These are phyloP conservation scores for Teunomyces panamensis DNA, from an alignment of 805 yeast genomes.

Conservation along the genomic window DNA sequence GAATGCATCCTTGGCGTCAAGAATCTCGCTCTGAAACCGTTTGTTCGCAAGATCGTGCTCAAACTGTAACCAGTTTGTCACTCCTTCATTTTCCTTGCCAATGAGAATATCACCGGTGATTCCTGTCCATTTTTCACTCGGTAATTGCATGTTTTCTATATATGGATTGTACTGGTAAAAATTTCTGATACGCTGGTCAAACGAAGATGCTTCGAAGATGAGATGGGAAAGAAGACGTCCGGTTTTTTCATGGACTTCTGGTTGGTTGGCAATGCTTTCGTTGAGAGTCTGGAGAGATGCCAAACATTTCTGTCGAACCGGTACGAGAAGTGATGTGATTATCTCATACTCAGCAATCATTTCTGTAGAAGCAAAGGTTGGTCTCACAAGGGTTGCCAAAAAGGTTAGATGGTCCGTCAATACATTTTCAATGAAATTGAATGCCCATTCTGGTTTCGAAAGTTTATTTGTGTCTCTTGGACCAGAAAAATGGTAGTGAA, in stretches of 20 bases:
- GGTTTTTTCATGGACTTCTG: constrained; percentile 27
- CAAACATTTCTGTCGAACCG: constrained; percentile 44
- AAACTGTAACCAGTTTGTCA: constrained; percentile 48
- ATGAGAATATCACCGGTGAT: constrained; percentile 40
- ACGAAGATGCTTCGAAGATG: constrained; percentile 53
- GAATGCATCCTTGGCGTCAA: constrained; percentile 49
- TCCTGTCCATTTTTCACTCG: constrained; percentile 45
- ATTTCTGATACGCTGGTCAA: constrained; percentile 50
- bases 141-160: constrained; percentile 16
- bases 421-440: constrained; percentile 47
- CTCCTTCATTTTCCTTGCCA: constrained; percentile 30
- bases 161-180: constrained; percentile 48
- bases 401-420: constrained; percentile 37
- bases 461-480: constrained; percentile 55
- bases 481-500: constrained; percentile 59
- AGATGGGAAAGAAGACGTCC: constrained; percentile 57
- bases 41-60: constrained; percentile 51
- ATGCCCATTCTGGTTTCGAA: constrained; percentile 72
- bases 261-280: constrained; percentile 15
- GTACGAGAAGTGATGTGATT: constrained; percentile 46
- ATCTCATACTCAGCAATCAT: constrained; percentile 34
- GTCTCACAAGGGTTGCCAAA: constrained; percentile 39
- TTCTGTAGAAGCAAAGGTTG: constrained; percentile 23
- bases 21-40: constrained; percentile 49
- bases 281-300: constrained; percentile 22